Evolutionary conservation across 2,329 filamentous ascomycete species (phyloP).

Genomic region (Pestalotiopsis sp.): DNA sequence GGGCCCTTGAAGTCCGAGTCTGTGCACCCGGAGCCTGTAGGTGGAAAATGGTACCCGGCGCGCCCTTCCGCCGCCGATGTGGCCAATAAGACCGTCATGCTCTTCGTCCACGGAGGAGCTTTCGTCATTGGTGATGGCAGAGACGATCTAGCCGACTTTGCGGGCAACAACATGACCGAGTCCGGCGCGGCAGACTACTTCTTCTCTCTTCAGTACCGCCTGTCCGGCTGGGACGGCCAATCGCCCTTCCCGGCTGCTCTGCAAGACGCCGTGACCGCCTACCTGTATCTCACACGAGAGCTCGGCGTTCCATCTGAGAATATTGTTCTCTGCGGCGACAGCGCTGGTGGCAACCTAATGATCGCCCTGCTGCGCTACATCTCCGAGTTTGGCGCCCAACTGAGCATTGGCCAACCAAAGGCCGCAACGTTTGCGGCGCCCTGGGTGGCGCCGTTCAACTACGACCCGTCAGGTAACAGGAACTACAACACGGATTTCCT

Average conservation of each 20-base stretch:
- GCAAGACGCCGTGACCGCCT: slow-evolving; percentile 47
- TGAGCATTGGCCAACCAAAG: slow-evolving; percentile 32
- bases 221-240: slow-evolving; percentile 20
- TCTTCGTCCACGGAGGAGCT: slow-evolving; percentile 51
- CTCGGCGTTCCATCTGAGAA: slow-evolving; percentile 36
- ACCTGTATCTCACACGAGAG: slow-evolving; percentile 43
- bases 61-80: background rate
- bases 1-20: slow-evolving; percentile 12
- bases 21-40: slow-evolving; percentile 15
- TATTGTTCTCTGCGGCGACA: slow-evolving; percentile 48
- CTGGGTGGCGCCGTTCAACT: slow-evolving; percentile 26
- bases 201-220: slow-evolving; percentile 13
- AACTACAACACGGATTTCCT: slow-evolving; percentile 15
- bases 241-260: slow-evolving; percentile 48
- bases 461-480: background rate
- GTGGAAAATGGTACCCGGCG: slow-evolving; percentile 25
- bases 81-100: slow-evolving; percentile 29
- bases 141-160: slow-evolving; percentile 36
- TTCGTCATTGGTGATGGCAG: slow-evolving; percentile 44
- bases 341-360: slow-evolving; percentile 47
- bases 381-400: slow-evolving; percentile 33
- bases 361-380: slow-evolving; percentile 48
- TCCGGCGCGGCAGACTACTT: slow-evolving; percentile 37
- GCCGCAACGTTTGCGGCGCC: slow-evolving; percentile 35
- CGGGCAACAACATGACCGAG: slow-evolving; percentile 33